A percentile compares a stretch with the other conserved stretches of the same genome.
Conservation (phyloP, 1,284 basidiomycete species). For the Neonothopanus nambi region DNA sequence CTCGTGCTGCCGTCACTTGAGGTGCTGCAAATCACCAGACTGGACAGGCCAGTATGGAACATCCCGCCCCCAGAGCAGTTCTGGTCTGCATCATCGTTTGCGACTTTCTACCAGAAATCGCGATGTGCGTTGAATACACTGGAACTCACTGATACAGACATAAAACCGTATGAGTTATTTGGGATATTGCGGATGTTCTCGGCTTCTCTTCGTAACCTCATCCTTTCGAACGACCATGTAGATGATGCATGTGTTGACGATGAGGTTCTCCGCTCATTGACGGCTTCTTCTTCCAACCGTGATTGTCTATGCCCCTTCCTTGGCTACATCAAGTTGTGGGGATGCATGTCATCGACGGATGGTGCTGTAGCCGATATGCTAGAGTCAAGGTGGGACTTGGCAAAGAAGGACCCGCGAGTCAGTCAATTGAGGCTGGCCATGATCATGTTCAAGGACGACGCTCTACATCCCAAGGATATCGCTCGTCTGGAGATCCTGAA, state of each 20-base stretch:
- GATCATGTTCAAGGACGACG: slow-evolving; percentile 7
- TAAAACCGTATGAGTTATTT: slow-evolving; percentile 23
- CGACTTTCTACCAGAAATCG: slow-evolving; percentile 24
- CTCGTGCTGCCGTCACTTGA: slow-evolving; percentile 9
- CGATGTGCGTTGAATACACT: slow-evolving; percentile 24
- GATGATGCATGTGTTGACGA: slow-evolving; percentile 24
- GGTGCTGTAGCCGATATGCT: slow-evolving; percentile 31
- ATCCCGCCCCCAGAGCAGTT: slow-evolving; percentile 12
- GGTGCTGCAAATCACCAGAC: not conserved
- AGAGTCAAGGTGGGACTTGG: slow-evolving; percentile 26
- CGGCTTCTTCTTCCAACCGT: slow-evolving; percentile 4
- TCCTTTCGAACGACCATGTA: slow-evolving; percentile 23
- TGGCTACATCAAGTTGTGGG: slow-evolving; percentile 26
- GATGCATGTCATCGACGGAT: slow-evolving; percentile 26
- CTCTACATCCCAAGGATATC: slow-evolving; percentile 1
- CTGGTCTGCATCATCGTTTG: slow-evolving; percentile 26
- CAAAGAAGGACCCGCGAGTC: not conserved
- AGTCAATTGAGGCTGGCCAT: slow-evolving; percentile 14
- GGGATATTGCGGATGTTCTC: slow-evolving; percentile 23
- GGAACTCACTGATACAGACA: slow-evolving; percentile 24
- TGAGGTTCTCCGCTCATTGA: slow-evolving; percentile 24
- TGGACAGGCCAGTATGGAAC: not conserved
- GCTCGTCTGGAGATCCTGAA: not conserved
- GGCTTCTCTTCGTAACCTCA: slow-evolving; percentile 23
- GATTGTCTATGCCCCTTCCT: slow-evolving; percentile 26